phyloP scores from a whole-genome alignment of 495 filamentous ascomycete genomes.

The Penicillium crystallinum region DNA sequence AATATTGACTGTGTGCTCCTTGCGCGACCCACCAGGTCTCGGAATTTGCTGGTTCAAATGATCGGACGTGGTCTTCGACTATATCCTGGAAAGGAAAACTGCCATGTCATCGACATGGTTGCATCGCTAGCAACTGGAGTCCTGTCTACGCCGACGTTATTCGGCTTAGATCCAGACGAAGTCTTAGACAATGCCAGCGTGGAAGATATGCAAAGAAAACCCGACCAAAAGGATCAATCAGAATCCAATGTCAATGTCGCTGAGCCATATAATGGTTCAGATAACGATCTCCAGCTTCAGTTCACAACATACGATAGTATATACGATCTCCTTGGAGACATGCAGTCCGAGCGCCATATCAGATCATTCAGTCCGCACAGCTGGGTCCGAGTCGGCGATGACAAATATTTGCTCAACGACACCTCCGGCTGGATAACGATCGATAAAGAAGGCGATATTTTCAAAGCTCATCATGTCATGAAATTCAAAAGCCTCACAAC shows the following conservation, averaged over 20 bases:
- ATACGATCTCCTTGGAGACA: slow-evolving; percentile 81
- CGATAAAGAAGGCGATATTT: slow-evolving; percentile 38
- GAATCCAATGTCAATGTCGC: background rate
- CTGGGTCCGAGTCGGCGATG: slow-evolving; percentile 71
- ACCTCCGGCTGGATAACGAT: slow-evolving; percentile 52
- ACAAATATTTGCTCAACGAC: slow-evolving; percentile 61
- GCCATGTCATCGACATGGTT: slow-evolving; percentile 97
- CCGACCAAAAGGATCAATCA: background rate
- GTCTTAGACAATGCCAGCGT: slow-evolving; percentile 58
- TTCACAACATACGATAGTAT: slow-evolving; percentile 90
- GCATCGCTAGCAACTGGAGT: slow-evolving; percentile 74
- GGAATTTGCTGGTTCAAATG: slow-evolving; percentile 94
- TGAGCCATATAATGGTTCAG: background rate
- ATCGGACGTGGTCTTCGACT: slow-evolving; percentile 90
- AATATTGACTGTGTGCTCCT: slow-evolving; percentile 94
- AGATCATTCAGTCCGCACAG: slow-evolving; percentile 63
- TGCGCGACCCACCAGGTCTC: slow-evolving; percentile 81
- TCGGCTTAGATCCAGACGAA: slow-evolving; percentile 85
- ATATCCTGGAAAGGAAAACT: slow-evolving; percentile 74
- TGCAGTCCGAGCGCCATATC: slow-evolving; percentile 70
- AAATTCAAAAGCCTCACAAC: slow-evolving; percentile 23
- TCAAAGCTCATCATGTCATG: slow-evolving; percentile 31
- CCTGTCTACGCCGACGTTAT: slow-evolving; percentile 83
- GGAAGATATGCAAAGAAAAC: slow-evolving; percentile 50
- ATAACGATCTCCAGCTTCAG: slow-evolving; percentile 30